These are phyloP conservation scores for Fusarium proliferatum DNA, from an alignment of 2,329 filamentous ascomycete species.

Conservation along the genomic window DNA sequence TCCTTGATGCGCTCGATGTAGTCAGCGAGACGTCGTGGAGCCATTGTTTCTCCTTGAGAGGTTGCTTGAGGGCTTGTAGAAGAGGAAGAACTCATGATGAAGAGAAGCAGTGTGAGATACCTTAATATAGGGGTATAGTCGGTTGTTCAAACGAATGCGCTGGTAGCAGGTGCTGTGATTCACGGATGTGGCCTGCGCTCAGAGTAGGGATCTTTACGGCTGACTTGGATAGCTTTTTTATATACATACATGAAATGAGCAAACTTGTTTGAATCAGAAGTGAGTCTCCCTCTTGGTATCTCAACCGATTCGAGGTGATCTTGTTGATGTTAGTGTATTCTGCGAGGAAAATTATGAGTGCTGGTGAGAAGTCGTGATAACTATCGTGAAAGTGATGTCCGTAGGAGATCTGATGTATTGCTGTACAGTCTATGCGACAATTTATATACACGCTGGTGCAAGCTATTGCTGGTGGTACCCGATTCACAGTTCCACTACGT, in stretches of 20 bases:
- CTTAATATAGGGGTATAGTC: not conserved
- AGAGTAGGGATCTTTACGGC: not conserved
- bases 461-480: rapidly evolving
- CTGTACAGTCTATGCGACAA: not conserved
- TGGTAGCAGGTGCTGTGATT: not conserved
- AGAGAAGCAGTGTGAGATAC: not conserved
- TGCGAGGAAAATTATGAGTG: not conserved
- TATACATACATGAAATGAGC: too few relatives aligned
- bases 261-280: not conserved
- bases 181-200: not conserved
- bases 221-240: not conserved
- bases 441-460: not conserved
- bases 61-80: not conserved
- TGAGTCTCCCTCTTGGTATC: not conserved
- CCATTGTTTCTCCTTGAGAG: conserved; percentile 1
- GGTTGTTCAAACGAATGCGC: not conserved
- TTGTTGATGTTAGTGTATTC: not conserved
- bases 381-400: not conserved
- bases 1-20: conserved; percentile 28
- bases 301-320: not conserved
- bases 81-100: not conserved
- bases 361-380: not conserved
- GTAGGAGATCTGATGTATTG: not conserved
- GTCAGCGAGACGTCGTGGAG: conserved; percentile 17
- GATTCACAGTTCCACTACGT: too few relatives aligned